Conservation (phyloP, 805 yeast genomes). For the Ogataea parapolymorpha region DNA sequence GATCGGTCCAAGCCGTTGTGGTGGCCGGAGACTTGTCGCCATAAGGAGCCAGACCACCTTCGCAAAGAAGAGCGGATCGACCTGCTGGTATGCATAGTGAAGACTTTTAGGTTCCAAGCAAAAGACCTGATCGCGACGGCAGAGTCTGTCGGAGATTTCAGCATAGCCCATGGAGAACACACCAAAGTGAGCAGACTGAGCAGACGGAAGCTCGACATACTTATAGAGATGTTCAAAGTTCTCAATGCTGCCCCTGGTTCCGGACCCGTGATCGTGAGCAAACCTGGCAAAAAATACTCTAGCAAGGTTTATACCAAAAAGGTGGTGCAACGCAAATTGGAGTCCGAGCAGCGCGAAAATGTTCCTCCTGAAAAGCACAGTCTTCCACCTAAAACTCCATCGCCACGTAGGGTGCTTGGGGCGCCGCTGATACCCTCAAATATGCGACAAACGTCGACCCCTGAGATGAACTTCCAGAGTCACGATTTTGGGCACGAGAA, state of each 20-base stretch:
- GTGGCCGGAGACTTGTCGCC: conserved; percentile 66
- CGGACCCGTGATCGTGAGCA: conserved; percentile 21
- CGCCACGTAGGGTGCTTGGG: conserved; percentile 10
- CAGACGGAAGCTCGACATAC: conserved; percentile 20
- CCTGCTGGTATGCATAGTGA: conserved; percentile 42
- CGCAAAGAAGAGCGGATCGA: conserved; percentile 52
- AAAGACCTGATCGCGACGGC: conserved; percentile 24
- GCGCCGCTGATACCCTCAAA: conserved; percentile 1
- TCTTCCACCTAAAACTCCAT: conserved; percentile 4
- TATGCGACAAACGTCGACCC: conserved; percentile 4
- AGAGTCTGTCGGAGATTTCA: conserved; percentile 23
- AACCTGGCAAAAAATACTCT: conserved; percentile 33
- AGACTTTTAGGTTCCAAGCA: conserved; percentile 23
- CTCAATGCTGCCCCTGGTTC: conserved; percentile 13
- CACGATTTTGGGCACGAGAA: conserved; percentile 3
- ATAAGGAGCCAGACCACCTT: conserved; percentile 73
- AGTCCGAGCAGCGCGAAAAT: conserved; percentile 4
- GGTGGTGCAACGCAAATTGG: conserved; percentile 9
- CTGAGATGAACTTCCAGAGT: not conserved
- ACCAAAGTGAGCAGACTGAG: conserved; percentile 21
- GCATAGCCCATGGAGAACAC: conserved; percentile 13
- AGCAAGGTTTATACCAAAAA: conserved; percentile 22
- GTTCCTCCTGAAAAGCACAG: not conserved
- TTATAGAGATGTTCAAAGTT: conserved; percentile 26
- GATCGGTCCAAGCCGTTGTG: conserved; percentile 53